Percentiles rank a stretch among this genome's conserved stretches.
phyloP scores from a whole-genome alignment of 805 yeast genomes.

The Kluyveromyces wickerhamii region DNA sequence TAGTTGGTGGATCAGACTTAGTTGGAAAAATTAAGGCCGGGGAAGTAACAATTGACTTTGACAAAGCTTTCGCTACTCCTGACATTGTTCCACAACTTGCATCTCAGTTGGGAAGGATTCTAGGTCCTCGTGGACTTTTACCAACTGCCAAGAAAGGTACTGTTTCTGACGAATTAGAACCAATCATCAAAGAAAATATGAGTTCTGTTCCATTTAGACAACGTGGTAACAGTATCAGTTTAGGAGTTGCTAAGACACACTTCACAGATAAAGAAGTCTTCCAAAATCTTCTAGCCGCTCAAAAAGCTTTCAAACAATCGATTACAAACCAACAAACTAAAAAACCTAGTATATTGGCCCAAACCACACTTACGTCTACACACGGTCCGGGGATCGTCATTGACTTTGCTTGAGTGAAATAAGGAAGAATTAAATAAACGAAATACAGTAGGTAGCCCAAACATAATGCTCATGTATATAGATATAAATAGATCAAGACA shows the following conservation, averaged over 20 bases:
- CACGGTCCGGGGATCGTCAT: conserved; percentile 76
- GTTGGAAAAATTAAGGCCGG: conserved; percentile 52
- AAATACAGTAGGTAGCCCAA: no score
- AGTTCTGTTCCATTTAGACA: conserved; percentile 79
- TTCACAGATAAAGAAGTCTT: conserved; percentile 72
- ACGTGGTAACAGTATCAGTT: conserved; percentile 46
- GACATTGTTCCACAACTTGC: conserved; percentile 57
- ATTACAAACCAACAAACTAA: conserved; percentile 51
- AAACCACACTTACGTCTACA: conserved; percentile 58
- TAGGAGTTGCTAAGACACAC: conserved; percentile 70
- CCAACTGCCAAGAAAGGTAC: conserved; percentile 85
- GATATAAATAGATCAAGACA: no score
- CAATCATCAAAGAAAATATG: conserved; percentile 44
- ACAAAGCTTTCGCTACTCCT: conserved; percentile 79
- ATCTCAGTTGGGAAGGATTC: conserved; percentile 61
- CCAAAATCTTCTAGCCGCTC: conserved; percentile 60
- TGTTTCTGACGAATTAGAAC: conserved; percentile 56
- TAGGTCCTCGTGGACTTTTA: conserved; percentile 88
- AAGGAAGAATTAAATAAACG: no score
- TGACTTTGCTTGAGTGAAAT: conserved; percentile 31
- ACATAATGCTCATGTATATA: no score
- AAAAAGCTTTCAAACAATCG: conserved; percentile 49
- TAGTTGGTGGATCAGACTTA: conserved; percentile 67
- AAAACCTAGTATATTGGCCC: conserved; percentile 63
- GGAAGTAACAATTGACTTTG: conserved; percentile 46